phyloP scores from a whole-genome alignment of 169 alveolate genomes.

The Perkinsus olseni region DNA sequence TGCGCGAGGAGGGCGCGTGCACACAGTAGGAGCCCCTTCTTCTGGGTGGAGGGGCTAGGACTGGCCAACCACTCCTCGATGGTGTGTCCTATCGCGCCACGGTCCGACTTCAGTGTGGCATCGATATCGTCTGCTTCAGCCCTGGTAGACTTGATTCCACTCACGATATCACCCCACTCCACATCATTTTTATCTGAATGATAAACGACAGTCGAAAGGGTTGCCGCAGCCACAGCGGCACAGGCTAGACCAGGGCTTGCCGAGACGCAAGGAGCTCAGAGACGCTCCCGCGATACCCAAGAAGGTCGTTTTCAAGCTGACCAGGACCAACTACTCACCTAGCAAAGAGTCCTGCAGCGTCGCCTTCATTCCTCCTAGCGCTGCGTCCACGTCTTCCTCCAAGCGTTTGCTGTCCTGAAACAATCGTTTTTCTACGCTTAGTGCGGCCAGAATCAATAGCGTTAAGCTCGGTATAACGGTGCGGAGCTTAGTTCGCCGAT shows the following conservation, averaged over 20 bases:
- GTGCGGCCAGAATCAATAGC: too few relatives aligned
- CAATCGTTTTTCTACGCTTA: too few relatives aligned
- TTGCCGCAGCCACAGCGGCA: too few relatives aligned
- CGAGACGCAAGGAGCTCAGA: too few relatives aligned
- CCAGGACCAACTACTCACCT: background rate
- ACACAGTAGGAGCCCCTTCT: background rate
- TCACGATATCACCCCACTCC: background rate
- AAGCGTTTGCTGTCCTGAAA: background rate
- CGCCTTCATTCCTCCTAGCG: background rate
- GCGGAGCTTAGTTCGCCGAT: too few relatives aligned
- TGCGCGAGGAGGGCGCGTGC: background rate
- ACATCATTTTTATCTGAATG: background rate
- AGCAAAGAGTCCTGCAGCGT: background rate
- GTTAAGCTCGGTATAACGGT: too few relatives aligned
- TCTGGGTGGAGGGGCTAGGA: background rate
- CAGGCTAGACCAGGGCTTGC: too few relatives aligned
- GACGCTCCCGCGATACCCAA: too few relatives aligned
- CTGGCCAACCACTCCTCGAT: background rate
- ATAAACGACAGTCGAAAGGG: background rate
- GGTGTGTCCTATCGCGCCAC: background rate
- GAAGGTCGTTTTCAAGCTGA: too few relatives aligned
- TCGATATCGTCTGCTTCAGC: background rate
- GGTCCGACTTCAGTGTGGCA: background rate
- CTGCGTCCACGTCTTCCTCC: background rate
- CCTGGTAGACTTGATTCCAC: background rate